phyloP scores from a whole-genome alignment of 2,329 filamentous ascomycete species.

The Hawksworthiomyces lignivorus region DNA sequence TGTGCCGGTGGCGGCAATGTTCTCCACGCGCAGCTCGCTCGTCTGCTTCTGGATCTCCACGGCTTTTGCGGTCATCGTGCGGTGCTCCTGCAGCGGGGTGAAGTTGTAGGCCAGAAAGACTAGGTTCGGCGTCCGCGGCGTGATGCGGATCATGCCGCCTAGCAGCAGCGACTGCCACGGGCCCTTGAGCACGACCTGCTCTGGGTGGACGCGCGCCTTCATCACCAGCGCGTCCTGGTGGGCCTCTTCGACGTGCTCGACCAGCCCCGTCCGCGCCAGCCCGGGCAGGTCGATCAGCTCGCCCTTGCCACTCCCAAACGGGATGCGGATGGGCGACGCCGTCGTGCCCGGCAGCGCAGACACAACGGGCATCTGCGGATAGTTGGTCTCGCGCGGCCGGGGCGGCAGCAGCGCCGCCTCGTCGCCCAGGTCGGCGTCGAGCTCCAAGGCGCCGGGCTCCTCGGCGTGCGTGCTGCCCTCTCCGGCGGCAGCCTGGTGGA shows the following conservation, averaged over 20 bases:
- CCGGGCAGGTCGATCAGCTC: slow-evolving; percentile 93
- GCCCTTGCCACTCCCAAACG: slow-evolving; percentile 77
- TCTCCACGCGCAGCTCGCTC: slow-evolving; percentile 50
- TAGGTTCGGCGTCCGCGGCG: slow-evolving; percentile 57
- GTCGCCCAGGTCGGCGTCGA: slow-evolving; percentile 25
- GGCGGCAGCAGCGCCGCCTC: slow-evolving; percentile 64
- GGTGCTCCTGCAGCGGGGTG: slow-evolving; percentile 66
- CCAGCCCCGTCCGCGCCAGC: slow-evolving; percentile 65
- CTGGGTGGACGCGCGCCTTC: slow-evolving; percentile 64
- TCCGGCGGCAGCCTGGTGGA: too few relatives aligned
- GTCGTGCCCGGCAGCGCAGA: slow-evolving; percentile 88
- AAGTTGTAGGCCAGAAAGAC: slow-evolving; percentile 81
- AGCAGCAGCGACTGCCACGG: slow-evolving; percentile 74
- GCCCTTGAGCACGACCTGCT: slow-evolving; percentile 61
- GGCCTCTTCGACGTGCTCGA: slow-evolving; percentile 60
- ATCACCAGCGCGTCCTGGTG: slow-evolving; percentile 66
- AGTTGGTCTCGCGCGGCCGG: slow-evolving; percentile 62
- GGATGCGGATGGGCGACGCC: slow-evolving; percentile 86
- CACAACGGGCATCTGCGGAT: slow-evolving; percentile 77
- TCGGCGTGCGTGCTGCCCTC: too few relatives aligned
- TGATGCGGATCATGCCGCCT: slow-evolving; percentile 81
- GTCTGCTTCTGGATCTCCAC: slow-evolving; percentile 60
- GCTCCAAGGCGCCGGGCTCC: slow-evolving; percentile 18
- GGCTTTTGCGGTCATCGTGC: slow-evolving; percentile 75
- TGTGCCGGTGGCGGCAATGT: slow-evolving; percentile 53